Conservation (phyloP, 2,329 filamentous ascomycete species). For the Ophiostoma australiae region DNA sequence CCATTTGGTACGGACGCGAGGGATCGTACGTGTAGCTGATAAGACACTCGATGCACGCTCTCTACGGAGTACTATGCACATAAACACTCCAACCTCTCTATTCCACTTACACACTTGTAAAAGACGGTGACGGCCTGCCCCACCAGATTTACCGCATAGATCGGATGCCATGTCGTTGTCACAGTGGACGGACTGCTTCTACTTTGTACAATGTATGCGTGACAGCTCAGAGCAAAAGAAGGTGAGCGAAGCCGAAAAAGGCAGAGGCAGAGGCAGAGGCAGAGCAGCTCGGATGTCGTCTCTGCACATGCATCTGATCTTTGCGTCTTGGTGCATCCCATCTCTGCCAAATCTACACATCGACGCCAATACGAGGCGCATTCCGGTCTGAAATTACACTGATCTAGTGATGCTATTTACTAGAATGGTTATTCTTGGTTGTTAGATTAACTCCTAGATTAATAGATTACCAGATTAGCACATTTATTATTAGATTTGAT, state of each 20-base stretch:
- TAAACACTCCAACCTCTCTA: neutral
- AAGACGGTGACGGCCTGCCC: conserved; percentile 11
- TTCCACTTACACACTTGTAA: neutral
- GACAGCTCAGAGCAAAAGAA: conserved; percentile 12
- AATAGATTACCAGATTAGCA: no score
- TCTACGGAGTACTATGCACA: neutral
- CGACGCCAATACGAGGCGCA: neutral
- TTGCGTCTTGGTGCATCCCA: neutral
- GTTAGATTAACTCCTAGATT: no score
- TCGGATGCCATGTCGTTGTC: neutral
- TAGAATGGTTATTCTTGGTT: no score
- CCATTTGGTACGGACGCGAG: conserved; percentile 18
- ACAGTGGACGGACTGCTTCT: neutral
- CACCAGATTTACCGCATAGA: neutral
- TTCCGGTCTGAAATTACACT: conserved; percentile 6
- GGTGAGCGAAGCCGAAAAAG: conserved; percentile 15
- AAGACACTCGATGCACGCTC: neutral
- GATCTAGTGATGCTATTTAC: neutral
- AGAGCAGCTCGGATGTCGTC: neutral
- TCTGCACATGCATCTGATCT: neutral
- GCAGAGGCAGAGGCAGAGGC: neutral
- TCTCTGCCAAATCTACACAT: neutral
- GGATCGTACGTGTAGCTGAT: neutral
- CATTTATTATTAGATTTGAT: no score
- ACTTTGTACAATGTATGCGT: neutral